Base-by-base conservation (phyloP, 106 monocot species). In the Iris macrosiphon region DNA sequence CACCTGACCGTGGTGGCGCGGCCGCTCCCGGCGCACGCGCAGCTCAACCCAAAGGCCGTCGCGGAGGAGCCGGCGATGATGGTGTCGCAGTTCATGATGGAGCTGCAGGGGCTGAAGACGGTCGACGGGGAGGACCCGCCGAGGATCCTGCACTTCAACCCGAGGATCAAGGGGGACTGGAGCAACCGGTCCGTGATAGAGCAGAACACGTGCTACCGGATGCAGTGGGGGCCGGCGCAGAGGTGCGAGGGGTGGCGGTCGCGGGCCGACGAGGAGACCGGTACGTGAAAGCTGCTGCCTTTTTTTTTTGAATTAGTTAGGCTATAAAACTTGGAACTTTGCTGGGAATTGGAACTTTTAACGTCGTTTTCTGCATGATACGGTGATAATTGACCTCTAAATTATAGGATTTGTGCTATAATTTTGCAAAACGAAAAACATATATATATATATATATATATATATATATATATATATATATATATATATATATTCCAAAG, bases 1-100 rank as follows among this genome's bases (percentile, higher is more conserved):
- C 77, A 90, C 49, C 57, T 98, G 48, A 91, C 90, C 4, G 34
- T 98, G 16, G 90, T 90, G 23, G 96, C 68, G 11, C 71, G 50
- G 40, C 80, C 90, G 2, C 37, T 40, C 19, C 26, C 16, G 17
- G 95, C 95, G 0, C 85, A 89, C 40, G 49, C 70, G 9, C 89
- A 89, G 60, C 35, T 66, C 4, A 70, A 85, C 27, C 85, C 85
- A 8, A 89, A 80, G 77, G 21, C 82, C 8, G 4, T 35, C 3
- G 22, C 68, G 31, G 72, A 61, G 72, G 83, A 83, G 0, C 49
- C 50, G 59, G 37, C 79, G 3, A 55, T 83, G 14, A 78, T 98
- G 90, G 83, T 98, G 34, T 83, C 86, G 2, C 96, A 98, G 83
- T 98, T 98, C 66, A 98, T 98, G 83, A 71, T 98, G 77, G 96